Evolutionary conservation across 768 basidiomycete species (phyloP).

Genomic region (Jaapia argillacea): DNA sequence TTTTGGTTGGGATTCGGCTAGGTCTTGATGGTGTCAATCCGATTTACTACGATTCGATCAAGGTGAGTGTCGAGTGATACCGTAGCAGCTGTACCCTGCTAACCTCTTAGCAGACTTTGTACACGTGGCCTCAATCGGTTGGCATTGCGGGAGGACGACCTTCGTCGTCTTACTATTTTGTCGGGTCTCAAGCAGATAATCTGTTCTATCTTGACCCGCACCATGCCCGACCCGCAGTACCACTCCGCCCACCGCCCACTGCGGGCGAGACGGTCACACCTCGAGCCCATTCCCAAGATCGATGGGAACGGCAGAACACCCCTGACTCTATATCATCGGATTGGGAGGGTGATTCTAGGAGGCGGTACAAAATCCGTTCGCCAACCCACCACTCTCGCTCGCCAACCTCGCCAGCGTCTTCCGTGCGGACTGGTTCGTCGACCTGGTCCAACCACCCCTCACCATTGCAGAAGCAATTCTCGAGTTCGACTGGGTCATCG

Average conservation of each 20-base stretch:
- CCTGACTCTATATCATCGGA: not conserved
- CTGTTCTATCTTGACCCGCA: slow-evolving; percentile 80
- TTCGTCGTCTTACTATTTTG: slow-evolving; percentile 96
- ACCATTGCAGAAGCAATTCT: slow-evolving; percentile 56
- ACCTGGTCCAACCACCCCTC: slow-evolving; percentile 57
- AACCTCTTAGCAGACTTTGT: slow-evolving; percentile 80
- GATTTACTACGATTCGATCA: slow-evolving; percentile 83
- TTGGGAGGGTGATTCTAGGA: not conserved
- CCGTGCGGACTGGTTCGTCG: slow-evolving; percentile 37
- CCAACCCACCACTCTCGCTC: slow-evolving; percentile 19
- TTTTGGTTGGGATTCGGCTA: slow-evolving; percentile 78
- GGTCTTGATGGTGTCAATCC: slow-evolving; percentile 94
- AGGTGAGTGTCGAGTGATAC: slow-evolving; percentile 46
- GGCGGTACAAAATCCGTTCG: not conserved
- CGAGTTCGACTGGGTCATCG: slow-evolving; percentile 25
- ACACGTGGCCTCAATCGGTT: slow-evolving; percentile 90
- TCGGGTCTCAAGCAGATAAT: slow-evolving; percentile 83
- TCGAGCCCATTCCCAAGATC: not conserved
- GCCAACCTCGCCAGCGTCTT: slow-evolving; percentile 38
- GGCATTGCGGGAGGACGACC: slow-evolving; percentile 97
- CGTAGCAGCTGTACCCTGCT: no score
- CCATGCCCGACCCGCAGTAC: slow-evolving; percentile 67
- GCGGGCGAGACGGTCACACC: not conserved
- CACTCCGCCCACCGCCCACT: slow-evolving; percentile 43
- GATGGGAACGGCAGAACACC: not conserved